Evolutionary conservation across 306 rosid species (phyloP), one percentile per base, ranked within the genome.

Genomic region (Cicer yamashitae): DNA sequence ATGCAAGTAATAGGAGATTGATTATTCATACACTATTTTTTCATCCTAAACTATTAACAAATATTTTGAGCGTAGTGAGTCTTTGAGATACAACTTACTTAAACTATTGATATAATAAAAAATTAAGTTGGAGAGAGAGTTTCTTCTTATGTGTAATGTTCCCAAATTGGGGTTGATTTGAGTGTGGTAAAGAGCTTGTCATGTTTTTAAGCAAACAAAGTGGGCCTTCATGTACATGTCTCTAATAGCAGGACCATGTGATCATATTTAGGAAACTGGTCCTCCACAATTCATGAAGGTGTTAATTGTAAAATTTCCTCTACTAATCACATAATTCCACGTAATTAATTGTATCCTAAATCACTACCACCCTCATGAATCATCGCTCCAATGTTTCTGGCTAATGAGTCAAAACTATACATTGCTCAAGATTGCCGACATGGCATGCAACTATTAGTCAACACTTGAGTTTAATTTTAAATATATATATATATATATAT

Each of bases 211-310:
- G 88, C 82, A 56, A 89, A 83, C 97, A 90, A 82, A 78, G 98
- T 90, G 99, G 98, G 84, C 91, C 96, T 82, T 17, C 81, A 34
- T 92, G 99, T 90, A 85, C 75, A 83, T 85, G 84, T 86, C 93
- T 75, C 89, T 50, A 77, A 85, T 73, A 87, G 82, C 92, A 89
- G 47, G 63, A 22, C 89, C 99, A 92, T 89, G 98, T 92, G 99
- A 90, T 76, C 85, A 75, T 13, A 40, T 65, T 41, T 79, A 73
- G 85, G 83, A 86, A 75, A 82, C 75, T 71, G 53, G 76, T 56
- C 79, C 80, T 71, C 84, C 59, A 40, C 63, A 54, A 8, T 45
- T 67, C 30, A 25, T 2, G 62, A 47, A 39, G 45, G 22, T 50
- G 7, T 68, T 39, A 14, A 11, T 62, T 15, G 44, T 70, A 22